Evolutionary conservation across 2,329 filamentous ascomycete species (phyloP), one percentile per base, ranked within the genome.

Genomic region (Paecilomyces sp.): DNA sequence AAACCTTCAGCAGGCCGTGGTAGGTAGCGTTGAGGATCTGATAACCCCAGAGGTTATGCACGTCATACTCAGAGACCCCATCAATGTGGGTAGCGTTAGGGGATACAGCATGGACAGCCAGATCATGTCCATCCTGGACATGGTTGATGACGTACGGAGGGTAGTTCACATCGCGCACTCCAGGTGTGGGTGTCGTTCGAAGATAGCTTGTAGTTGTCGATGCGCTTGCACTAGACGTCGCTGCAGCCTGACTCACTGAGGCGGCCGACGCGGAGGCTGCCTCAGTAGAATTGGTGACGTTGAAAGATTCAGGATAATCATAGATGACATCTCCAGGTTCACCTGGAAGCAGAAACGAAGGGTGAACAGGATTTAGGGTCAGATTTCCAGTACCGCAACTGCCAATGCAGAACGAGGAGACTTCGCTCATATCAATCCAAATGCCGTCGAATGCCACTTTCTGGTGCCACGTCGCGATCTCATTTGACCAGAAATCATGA

Each of bases 81-180:
- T 90, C 88, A 54, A 83, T 79, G 68, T 94, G 89, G 2, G 88
- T 91, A 0, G 90, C 88, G 67, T 94, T 91, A 0, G 90, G 89
- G 61, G 85, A 86, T 28, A 92, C 81, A 1, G 90, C 89, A 66
- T 90, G 85, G 1, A 87, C 85, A 15, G 85, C 87, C 24, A 93
- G 80, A 67, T 90, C 88, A 15, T 88, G 89, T 6, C 73, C 72
- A 11, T 60, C 62, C 52, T 89, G 82, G 50, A 86, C 83, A 70
- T 92, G 84, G 71, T 92, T 86, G 68, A 93, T 88, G 5, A 85
- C 83, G 67, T 93, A 94, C 2, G 90, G 88, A 24, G 90, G 90
- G 65, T 87, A 81, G 67, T 91, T 85, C 59, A 93, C 75, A 66
- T 92, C 82, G 22, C 90, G 83, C 12, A 79, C 77, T 1, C 86